Conservation (phyloP, 129 eudicot genomes). For the Artemisia argyi region DNA sequence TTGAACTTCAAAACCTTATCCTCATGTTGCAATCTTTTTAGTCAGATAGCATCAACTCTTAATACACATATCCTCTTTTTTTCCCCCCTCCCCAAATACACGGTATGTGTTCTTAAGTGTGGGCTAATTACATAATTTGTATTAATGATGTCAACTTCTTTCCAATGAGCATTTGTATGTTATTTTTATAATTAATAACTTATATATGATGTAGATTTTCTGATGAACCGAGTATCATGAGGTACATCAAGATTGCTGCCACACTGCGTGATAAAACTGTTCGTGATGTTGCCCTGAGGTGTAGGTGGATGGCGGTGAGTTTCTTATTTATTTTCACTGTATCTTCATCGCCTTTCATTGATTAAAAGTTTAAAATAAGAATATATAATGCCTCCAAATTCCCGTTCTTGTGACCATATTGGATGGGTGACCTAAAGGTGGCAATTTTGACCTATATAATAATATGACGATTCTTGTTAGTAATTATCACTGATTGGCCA, state of each 20-base stretch:
- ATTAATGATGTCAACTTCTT: slow-evolving; percentile 1
- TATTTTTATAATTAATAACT: neutral
- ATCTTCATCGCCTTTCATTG: slow-evolving; percentile 3
- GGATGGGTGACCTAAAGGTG: neutral
- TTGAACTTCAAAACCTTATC: neutral
- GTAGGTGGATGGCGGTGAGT: slow-evolving; percentile 92
- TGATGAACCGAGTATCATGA: slow-evolving; percentile 76
- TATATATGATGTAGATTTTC: slow-evolving; percentile 50
- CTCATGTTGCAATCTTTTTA: neutral
- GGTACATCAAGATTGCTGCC: slow-evolving; percentile 87
- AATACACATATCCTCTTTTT: neutral
- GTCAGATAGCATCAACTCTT: neutral
- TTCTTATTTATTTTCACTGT: slow-evolving; percentile 15
- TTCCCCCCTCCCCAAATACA: too few species aligned
- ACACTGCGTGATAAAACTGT: slow-evolving; percentile 84
- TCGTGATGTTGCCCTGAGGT: slow-evolving; percentile 90
- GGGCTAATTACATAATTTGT: neutral
- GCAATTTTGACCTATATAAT: neutral
- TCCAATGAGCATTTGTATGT: neutral
- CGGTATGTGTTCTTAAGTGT: too few species aligned
- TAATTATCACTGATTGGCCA: neutral
- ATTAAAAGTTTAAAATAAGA: slow-evolving; percentile 3
- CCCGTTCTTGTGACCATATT: neutral
- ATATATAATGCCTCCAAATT: neutral
- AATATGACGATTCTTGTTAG: neutral